Evolutionary conservation across 2,329 filamentous ascomycete species (phyloP), one percentile per base, ranked within the genome.

Genomic region (Harringtonia aguacate): DNA sequence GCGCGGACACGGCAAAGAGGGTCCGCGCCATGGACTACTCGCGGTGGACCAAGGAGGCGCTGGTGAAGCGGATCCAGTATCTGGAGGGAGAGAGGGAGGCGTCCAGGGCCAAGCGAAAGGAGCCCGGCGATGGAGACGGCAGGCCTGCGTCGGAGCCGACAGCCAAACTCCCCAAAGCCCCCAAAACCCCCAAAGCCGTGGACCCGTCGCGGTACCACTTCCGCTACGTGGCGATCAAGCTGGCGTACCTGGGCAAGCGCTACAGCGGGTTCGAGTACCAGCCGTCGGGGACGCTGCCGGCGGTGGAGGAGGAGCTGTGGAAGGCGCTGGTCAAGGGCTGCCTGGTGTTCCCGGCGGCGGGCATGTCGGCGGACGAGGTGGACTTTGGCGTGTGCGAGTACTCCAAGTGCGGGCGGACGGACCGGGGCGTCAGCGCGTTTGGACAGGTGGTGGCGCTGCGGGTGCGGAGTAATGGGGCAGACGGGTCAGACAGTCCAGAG

Each of bases 181-280:
- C 12, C 4, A 3, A 31, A 31, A 10, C 14, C 17, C 17, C 4
- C 7, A 18, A 30, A 21, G 18, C 20, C 17, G 81, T 95, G 56
- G 86, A 97, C 58, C 79, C 86, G 0, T 79, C 79, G 14, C 84
- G 79, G 57, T 95, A 95, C 61, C 75, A 77, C 30, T 94, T 87
- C 2, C 79, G 92, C 38, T 79, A 83, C 48, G 84, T 98, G 50
- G 92, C 90, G 8, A 69, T 98, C 47, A 97, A 95, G 62, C 80
- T 98, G 50, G 89, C 92, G 33, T 98, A 98, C 60, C 67, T 97
- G 30, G 92, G 92, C 38, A 85, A 86, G 59, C 76, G 78, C 44
- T 98, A 97, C 62, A 90, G 92, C 62, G 92, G 92, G 1, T 94
- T 88, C 60, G 92, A 98, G 67, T 86, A 90, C 62, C 82, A 90